Base-by-base conservation (phyloP, 2,329 filamentous ascomycete genomes). In the Hortaea werneckii region DNA sequence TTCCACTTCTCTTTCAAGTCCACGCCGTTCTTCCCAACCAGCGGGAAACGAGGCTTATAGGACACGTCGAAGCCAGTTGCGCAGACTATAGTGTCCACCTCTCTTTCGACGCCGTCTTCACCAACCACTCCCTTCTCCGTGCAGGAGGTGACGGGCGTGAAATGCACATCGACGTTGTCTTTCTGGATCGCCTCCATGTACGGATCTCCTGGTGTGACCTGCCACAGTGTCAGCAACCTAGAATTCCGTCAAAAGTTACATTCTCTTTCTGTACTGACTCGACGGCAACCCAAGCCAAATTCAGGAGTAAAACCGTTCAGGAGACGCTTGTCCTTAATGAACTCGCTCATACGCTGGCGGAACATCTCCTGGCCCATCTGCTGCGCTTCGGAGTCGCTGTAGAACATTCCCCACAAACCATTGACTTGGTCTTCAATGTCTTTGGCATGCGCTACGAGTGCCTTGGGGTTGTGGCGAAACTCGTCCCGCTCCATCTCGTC, bases 111-210 rank as follows among this genome's bases (percentile, higher is more conserved):
- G 6, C 70, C 70, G 41, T 73, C 65, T 5, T 54, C 62, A 8
- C 69, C 69, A 0, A 73, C 61, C 1, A 73, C 65, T 1, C 70
- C 70, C 3, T 67, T 65, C 48, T 70, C 65, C 0, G 71, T 73
- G 46, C 72, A 67, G 28, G 64, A 62, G 10, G 58, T 59, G 2
- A 73, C 71, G 1, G 66, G 61, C 1, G 71, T 69, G 52, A 74
- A 75, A 50, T 74, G 70, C 0, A 75, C 71, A 51, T 74, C 67
- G 1, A 75, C 70, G 43, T 75, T 75, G 6, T 64, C 59, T 44
- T 74, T 63, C 48, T 73, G 70, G 39, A 75, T 70, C 1, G 72
- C 72, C 38, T 63, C 50, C 66, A 76, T 72, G 51, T 75, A 76
- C 1, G 70, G 70, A 52, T 74, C 71, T 2, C 72, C 73, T 0